Percentiles rank a stretch among this genome's conserved stretches.
Evolutionary conservation across 352 stramenopile genomes (phyloP).

Genomic region (Blastocystis hominis): DNA sequence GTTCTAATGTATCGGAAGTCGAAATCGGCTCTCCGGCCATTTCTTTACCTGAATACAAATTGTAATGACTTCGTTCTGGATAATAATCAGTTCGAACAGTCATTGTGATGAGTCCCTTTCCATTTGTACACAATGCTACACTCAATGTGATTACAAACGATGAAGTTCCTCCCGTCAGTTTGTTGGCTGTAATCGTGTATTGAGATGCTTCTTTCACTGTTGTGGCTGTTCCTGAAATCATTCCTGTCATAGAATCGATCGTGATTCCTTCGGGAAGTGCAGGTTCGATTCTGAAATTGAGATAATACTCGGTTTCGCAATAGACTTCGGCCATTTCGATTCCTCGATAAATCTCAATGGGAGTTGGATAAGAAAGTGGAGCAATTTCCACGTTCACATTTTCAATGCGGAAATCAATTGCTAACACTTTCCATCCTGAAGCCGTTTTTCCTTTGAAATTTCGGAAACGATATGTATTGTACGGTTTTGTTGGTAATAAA

Average conservation of each 20-base stretch:
- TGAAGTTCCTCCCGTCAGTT: neutral
- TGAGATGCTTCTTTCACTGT: neutral
- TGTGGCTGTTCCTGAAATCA: slow-evolving; percentile 7
- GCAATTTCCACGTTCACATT: neutral
- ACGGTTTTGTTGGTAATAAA: neutral
- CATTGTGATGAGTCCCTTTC: neutral
- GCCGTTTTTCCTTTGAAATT: neutral
- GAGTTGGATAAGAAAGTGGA: neutral
- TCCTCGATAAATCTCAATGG: neutral
- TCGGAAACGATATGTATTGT: neutral
- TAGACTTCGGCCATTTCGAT: slow-evolving; percentile 46
- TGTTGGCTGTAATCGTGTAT: neutral
- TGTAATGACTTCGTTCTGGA: neutral
- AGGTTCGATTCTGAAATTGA: neutral
- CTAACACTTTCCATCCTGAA: neutral
- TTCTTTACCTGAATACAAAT: neutral
- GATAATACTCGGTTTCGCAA: neutral
- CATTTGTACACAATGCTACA: neutral
- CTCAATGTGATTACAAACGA: neutral
- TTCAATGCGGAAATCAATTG: neutral
- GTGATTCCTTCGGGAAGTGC: neutral
- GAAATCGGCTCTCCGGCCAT: neutral
- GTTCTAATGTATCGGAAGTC: neutral
- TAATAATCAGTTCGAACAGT: neutral
- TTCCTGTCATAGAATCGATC: neutral